phyloP scores from a whole-genome alignment of 495 filamentous ascomycete species.

The Chaetomium cochliodes region DNA sequence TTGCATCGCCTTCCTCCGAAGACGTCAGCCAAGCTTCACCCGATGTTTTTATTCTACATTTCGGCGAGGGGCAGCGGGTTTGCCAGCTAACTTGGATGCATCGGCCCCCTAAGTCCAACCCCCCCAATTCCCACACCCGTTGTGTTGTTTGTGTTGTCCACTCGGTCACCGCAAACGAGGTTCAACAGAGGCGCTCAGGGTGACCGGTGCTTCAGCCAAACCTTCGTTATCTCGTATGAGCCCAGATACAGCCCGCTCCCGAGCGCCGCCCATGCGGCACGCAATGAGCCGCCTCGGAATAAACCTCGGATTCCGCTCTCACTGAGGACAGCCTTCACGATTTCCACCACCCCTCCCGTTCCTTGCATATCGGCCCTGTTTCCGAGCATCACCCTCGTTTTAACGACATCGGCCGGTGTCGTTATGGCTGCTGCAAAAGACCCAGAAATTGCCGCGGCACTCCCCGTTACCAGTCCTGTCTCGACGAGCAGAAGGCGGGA shows the following conservation, averaged over 20 bases:
- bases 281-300: slow-evolving; percentile 72
- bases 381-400: slow-evolving; percentile 72
- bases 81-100: too few relatives aligned
- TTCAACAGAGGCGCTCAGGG: background rate
- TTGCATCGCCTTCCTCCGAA: too few relatives aligned
- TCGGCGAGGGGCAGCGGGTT: too few relatives aligned
- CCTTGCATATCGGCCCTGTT: slow-evolving; percentile 33
- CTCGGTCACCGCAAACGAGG: too few relatives aligned
- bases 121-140: too few relatives aligned
- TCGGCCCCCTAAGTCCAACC: too few relatives aligned
- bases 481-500: slow-evolving; percentile 51
- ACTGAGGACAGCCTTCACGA: slow-evolving; percentile 60
- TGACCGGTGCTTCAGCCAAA: slow-evolving; percentile 55
- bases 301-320: slow-evolving; percentile 69
- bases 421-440: slow-evolving; percentile 68
- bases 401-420: slow-evolving; percentile 80
- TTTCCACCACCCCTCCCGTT: slow-evolving; percentile 46
- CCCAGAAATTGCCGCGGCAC: slow-evolving; percentile 68
- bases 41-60: too few relatives aligned
- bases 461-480: slow-evolving; percentile 65
- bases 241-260: slow-evolving; percentile 83
- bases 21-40: too few relatives aligned
- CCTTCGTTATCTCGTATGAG: slow-evolving; percentile 75
- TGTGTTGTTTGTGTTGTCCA: too few relatives aligned
- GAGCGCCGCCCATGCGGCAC: slow-evolving; percentile 76